A percentile compares a stretch with the other conserved stretches of the same genome.
Evolutionary conservation across 73 alveolate species (phyloP).

Genomic region (Breviolum minutum): DNA sequence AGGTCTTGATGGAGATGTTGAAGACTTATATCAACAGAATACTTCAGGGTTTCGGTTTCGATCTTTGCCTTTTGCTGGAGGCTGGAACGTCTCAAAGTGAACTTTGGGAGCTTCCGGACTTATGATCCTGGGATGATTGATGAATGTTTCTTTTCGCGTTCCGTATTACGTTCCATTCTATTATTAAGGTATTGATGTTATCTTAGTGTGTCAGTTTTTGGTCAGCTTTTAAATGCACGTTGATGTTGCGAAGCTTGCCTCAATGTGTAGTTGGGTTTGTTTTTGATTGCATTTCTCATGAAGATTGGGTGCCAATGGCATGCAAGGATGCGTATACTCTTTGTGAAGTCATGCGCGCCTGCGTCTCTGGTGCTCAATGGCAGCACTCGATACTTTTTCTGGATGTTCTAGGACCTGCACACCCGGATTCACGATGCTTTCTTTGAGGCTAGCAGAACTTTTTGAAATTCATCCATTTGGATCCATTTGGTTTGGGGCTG

Average conservation of each 20-base stretch:
- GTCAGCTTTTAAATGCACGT: too few relatives aligned
- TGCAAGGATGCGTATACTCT: constrained; percentile 17
- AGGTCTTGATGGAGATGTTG: too few relatives aligned
- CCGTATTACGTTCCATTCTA: background rate
- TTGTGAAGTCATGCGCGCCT: constrained; percentile 13
- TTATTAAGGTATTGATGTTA: too few relatives aligned
- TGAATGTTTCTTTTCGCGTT: background rate
- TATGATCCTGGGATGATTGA: background rate
- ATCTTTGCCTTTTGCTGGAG: background rate
- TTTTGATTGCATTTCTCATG: too few relatives aligned
- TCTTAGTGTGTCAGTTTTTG: too few relatives aligned
- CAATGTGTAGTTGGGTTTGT: too few relatives aligned
- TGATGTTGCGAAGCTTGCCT: too few relatives aligned
- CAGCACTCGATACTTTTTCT: background rate
- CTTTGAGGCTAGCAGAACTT: background rate
- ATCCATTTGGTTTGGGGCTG: too few relatives aligned
- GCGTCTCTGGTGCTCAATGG: constrained; percentile 50
- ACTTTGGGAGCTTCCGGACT: constrained; percentile 30
- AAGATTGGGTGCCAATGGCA: too few relatives aligned
- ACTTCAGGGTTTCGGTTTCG: too few relatives aligned
- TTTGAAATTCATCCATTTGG: too few relatives aligned
- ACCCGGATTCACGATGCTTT: background rate
- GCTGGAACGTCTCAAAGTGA: constrained; percentile 12
- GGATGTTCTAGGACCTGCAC: background rate
- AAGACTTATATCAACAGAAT: too few relatives aligned